Evolutionary conservation across 352 stramenopile genomes (phyloP).

Genomic region (Blastocystis sp.): DNA sequence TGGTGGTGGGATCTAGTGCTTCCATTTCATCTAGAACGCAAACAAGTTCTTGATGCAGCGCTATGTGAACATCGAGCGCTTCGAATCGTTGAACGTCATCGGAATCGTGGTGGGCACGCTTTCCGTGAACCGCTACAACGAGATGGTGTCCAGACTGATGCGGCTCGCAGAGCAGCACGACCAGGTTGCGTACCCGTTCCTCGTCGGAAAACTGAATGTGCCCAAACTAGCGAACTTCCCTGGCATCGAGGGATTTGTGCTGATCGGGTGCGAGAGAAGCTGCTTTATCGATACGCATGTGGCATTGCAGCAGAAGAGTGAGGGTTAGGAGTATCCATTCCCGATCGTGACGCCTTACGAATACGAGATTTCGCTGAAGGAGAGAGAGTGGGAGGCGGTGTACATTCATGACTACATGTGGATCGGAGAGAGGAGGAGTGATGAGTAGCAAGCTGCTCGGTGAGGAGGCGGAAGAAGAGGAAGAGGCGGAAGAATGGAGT

Average conservation of each 20-base stretch:
- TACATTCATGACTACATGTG: slow-evolving; percentile 48
- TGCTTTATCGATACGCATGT: slow-evolving; percentile 30
- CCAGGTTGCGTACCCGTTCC: slow-evolving; percentile 1
- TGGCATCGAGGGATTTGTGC: slow-evolving; percentile 31
- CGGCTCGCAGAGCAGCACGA: not conserved
- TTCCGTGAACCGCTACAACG: not conserved
- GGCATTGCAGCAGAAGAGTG: not conserved
- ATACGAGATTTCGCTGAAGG: not conserved
- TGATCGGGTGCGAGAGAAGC: slow-evolving; percentile 43
- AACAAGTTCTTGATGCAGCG: slow-evolving; percentile 35
- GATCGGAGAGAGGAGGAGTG: not conserved
- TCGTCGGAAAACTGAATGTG: slow-evolving; percentile 14
- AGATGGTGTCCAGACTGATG: not conserved
- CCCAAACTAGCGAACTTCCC: slow-evolving; percentile 35
- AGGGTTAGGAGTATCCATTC: slow-evolving; percentile 22
- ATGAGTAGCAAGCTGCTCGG: slow-evolving; percentile 7
- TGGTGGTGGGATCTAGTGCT: not conserved
- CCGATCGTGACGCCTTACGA: slow-evolving; percentile 39
- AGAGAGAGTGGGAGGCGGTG: not conserved
- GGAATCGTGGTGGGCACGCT: slow-evolving; percentile 15
- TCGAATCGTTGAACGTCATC: not conserved
- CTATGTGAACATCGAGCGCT: slow-evolving; percentile 21
- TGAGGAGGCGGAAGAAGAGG: not conserved
- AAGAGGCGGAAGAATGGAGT: not conserved
- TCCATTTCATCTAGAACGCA: not conserved